Evolutionary conservation across 169 alveolate genomes (phyloP), one percentile per base, ranked within the genome.

Genomic region (Ichthyophthirius multifiliis): DNA sequence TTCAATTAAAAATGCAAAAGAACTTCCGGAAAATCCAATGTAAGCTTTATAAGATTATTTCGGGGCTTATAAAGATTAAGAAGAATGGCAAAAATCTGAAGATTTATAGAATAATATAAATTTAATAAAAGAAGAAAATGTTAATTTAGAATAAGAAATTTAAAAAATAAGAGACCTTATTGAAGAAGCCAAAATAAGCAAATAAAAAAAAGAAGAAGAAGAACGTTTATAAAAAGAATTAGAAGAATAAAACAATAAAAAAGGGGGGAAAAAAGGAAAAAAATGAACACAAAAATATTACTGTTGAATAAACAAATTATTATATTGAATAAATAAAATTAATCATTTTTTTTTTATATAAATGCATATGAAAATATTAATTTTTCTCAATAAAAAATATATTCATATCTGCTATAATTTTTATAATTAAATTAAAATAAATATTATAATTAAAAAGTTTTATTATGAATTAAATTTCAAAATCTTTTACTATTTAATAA

Each of bases 141-240:
- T 2, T 15, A 55, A 39, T 27, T 39, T 55, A 6, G 71, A 55
- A 27, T 27, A 55, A 55, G 71, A 55, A 55, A 55, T 55, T 2
- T 4, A 27, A 27, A 27, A 34, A 55, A 16, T 55, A 13, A 55
- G 31, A 23, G 10, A 55, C 23, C 16, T 27, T 27, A 55, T 55
- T 27, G 71, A 55, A 10, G 23, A 55, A 55, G 71, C 71, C 23
- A 55, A 23, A 23, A 20, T 55, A 27, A 39, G 31, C 31, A 55
- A 55, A 23, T 27, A 27, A 20, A 55, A 23, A 55, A 34, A 39
- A 27, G 71, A 55, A 55, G 71, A 55, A 55, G 71, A 55, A 27
- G 71, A 55, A n/a, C n/a, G n/a, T n/a, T 27, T 27, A 55, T 55
- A 55, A 27, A 55, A 39, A 55, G 71, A 55, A 55, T 71, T 71